Conservation (phyloP, 1,139 yeast genomes). For the Ashbya aceris region DNA sequence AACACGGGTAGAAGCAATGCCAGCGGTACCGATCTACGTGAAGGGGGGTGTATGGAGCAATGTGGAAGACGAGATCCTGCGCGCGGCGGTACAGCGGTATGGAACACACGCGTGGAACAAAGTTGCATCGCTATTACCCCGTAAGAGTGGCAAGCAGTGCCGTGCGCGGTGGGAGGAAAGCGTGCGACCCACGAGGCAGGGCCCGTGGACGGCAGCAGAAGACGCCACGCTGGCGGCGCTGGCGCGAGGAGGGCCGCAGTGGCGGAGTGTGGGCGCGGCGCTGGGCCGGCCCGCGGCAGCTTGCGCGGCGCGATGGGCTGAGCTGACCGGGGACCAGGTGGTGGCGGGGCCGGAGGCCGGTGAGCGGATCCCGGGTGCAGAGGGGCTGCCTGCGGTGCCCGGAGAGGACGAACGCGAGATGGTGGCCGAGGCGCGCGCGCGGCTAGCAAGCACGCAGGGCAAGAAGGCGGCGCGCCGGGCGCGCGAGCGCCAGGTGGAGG, state of each 20-base stretch:
- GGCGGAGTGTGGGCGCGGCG: constrained; percentile 80
- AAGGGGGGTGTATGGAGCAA: constrained; percentile 91
- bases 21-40: constrained; percentile 58
- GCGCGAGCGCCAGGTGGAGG: constrained; percentile 72
- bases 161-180: constrained; percentile 91
- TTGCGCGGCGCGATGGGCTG: constrained; percentile 82
- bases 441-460: constrained; percentile 89
- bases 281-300: constrained; percentile 82
- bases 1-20: constrained; percentile 11
- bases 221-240: constrained; percentile 63
- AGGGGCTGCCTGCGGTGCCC: constrained; percentile 75
- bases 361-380: constrained; percentile 63
- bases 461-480: constrained; percentile 89
- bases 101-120: constrained; percentile 94
- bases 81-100: constrained; percentile 87
- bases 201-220: constrained; percentile 66
- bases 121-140: constrained; percentile 75
- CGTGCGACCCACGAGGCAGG: constrained; percentile 61
- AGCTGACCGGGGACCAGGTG: constrained; percentile 53
- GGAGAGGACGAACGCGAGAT: constrained; percentile 90
- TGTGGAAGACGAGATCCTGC: constrained; percentile 79
- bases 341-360: constrained; percentile 38
- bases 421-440: constrained; percentile 87
- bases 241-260: constrained; percentile 75
- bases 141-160: constrained; percentile 85